These are phyloP conservation scores for Gossypium longicalyx DNA, from an alignment of 345 rosid genomes.

Conservation along the genomic window DNA sequence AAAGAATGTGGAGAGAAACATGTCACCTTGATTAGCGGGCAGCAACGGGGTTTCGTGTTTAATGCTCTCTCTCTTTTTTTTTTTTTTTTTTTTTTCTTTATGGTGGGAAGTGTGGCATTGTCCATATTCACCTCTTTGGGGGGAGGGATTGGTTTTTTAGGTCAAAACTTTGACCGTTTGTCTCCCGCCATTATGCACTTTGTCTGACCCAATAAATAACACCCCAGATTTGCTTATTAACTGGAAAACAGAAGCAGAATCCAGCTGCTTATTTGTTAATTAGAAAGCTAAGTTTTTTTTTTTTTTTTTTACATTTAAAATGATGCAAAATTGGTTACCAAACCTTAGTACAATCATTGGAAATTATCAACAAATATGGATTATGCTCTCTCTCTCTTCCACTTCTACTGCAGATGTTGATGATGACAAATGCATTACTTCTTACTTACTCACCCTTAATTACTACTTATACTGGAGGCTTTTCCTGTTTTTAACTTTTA, in stretches of 20 bases:
- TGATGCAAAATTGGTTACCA: constrained; percentile 4
- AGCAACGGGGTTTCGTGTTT: constrained; percentile 22
- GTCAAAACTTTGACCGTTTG: constrained; percentile 33
- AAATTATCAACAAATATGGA: neutral
- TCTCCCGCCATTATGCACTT: constrained; percentile 10
- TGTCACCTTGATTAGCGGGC: constrained; percentile 51
- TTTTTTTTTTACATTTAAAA: neutral
- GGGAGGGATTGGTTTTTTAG: neutral
- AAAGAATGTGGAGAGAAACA: constrained; percentile 27
- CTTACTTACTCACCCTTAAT: too few relatives aligned
- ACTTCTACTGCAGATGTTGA: constrained; percentile 3
- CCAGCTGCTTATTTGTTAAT: constrained; percentile 4
- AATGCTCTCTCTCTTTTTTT: neutral
- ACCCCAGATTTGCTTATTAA: neutral
- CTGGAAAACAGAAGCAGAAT: neutral
- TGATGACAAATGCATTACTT: neutral
- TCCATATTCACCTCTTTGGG: constrained; percentile 13
- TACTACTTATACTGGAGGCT: too few relatives aligned
- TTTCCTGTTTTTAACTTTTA: too few relatives aligned
- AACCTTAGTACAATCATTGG: constrained; percentile 17
- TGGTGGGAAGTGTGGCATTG: constrained; percentile 2
- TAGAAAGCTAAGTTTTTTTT: too few relatives aligned
- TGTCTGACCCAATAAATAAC: constrained; percentile 12
- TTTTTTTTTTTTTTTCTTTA: neutral
- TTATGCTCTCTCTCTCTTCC: neutral